Conservation (phyloP, 2,329 filamentous ascomycete species). For the Dactylellina cionopaga region DNA sequence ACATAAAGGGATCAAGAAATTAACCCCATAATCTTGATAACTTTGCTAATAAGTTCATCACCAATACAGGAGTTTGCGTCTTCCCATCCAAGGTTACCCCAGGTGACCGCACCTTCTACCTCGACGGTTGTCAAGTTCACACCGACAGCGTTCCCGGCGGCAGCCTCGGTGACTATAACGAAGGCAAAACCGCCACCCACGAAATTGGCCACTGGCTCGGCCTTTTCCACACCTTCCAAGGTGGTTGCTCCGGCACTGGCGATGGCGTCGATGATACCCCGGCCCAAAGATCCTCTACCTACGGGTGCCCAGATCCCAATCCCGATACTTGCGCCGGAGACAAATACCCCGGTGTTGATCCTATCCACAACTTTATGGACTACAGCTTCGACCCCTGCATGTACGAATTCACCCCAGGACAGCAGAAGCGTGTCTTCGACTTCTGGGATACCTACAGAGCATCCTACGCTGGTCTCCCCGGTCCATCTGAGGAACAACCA, state of each 20-base stretch:
- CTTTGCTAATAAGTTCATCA: not conserved
- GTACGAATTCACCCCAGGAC: conserved; percentile 63
- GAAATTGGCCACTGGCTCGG: conserved; percentile 66
- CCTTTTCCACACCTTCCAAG: conserved; percentile 65
- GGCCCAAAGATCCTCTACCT: conserved; percentile 58
- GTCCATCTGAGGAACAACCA: conserved; percentile 3
- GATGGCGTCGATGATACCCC: conserved; percentile 62
- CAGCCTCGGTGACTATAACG: conserved; percentile 58
- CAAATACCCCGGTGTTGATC: conserved; percentile 56
- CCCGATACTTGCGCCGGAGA: conserved; percentile 58
- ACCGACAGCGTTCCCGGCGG: conserved; percentile 61
- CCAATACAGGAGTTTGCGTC: conserved; percentile 33
- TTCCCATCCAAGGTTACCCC: conserved; percentile 54
- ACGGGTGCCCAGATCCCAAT: conserved; percentile 61
- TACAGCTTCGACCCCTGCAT: conserved; percentile 63
- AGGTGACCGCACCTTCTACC: conserved; percentile 60
- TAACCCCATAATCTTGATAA: conserved; percentile 4
- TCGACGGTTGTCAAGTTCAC: conserved; percentile 61
- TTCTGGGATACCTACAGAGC: conserved; percentile 61
- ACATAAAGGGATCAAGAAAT: too few species aligned
- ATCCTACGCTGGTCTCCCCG: conserved; percentile 25
- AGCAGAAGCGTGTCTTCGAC: conserved; percentile 62
- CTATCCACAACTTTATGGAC: conserved; percentile 60
- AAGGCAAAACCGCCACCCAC: conserved; percentile 57
- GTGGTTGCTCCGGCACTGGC: conserved; percentile 59